Base-by-base conservation (phyloP, 768 basidiomycete species). In the Pleurotus salmoneostramineus region DNA sequence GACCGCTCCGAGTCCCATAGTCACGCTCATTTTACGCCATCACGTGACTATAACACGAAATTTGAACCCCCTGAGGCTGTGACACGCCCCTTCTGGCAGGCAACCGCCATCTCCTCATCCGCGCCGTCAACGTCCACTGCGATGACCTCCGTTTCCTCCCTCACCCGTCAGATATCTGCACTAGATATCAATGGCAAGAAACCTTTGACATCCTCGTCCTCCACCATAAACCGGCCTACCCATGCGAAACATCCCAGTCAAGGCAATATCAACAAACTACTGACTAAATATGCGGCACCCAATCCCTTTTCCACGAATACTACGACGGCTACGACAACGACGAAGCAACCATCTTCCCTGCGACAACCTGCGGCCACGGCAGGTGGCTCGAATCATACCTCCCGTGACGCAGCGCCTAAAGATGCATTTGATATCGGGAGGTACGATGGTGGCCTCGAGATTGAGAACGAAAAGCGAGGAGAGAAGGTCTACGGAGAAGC, bases 391-490 rank as follows among this genome's bases (percentile, higher is more conserved):
- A 45, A 50, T 42, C 68, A 57, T 59, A 67, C 14, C 63, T 66
- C 49, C 11, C 63, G 57, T n/a, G 64, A 68, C 34, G 52, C 45
- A n/a, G 37, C 59, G 44, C 50, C 64, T 34, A 35, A 74, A 45
- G 60, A 70, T 5, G 60, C 69, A 7, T 71, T 93, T 42, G 92
- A 93, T 65, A 93, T 97, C 35, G 95, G 96, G 32, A 81, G 76
- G 47, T 99, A 99, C 69, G 96, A 99, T 62, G 95, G 95, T n/a
- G 95, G 95, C 2, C 82, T 98, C n/a, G 95, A 97, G 72, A 74
- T 84, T 35, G 96, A 97, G 62, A 87, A 91, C 51, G 88, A 89
- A 66, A 89, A 86, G 62, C 77, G 87, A 60, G 89, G 89, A n/a
- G 83, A 88, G 65, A 74, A 74, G 17, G 83, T 93, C 1, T 83